Conservation (phyloP, 176 grass and related monocot genomes). For the Oryza officinalis region DNA sequence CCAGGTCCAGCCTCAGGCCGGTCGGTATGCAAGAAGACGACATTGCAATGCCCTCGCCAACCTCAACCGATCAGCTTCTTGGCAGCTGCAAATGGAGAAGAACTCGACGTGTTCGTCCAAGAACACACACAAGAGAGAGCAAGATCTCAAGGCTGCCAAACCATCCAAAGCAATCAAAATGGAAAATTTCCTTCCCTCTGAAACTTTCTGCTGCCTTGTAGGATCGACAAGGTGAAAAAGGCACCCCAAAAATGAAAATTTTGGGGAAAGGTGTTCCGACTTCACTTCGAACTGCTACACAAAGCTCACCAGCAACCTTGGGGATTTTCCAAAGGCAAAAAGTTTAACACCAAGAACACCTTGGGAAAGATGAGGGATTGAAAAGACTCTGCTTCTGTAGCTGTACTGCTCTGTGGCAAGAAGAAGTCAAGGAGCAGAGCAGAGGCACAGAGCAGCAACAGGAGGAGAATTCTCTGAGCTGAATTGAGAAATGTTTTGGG, state of each 20-base stretch:
- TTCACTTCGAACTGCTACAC: not conserved
- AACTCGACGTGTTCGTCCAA: constrained; percentile 6
- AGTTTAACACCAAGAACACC: constrained; percentile 7
- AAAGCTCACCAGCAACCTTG: constrained; percentile 14
- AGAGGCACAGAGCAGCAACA: constrained; percentile 28
- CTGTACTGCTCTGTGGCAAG: constrained; percentile 30
- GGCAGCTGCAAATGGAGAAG: not conserved
- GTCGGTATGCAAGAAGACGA: constrained; percentile 82
- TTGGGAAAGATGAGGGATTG: constrained; percentile 5
- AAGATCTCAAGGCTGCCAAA: not conserved
- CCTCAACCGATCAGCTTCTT: constrained; percentile 11
- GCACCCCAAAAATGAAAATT: not conserved
- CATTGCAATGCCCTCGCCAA: constrained; percentile 26
- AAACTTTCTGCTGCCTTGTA: not conserved
- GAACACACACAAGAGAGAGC: constrained; percentile 12
- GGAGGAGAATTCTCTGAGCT: constrained; percentile 7
- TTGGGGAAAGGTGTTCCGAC: not conserved
- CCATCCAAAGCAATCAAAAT: not conserved
- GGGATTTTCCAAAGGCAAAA: too few relatives aligned
- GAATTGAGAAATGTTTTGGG: constrained; percentile 17
- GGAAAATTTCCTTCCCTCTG: not conserved
- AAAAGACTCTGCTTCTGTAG: constrained; percentile 6
- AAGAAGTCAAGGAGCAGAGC: constrained; percentile 41
- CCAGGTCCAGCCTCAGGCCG: constrained; percentile 73
- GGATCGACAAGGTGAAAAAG: constrained; percentile 17